Evolutionary conservation across 805 yeast species (phyloP), one percentile per base, ranked within the genome.

Genomic region (Peterozyma toletana): DNA sequence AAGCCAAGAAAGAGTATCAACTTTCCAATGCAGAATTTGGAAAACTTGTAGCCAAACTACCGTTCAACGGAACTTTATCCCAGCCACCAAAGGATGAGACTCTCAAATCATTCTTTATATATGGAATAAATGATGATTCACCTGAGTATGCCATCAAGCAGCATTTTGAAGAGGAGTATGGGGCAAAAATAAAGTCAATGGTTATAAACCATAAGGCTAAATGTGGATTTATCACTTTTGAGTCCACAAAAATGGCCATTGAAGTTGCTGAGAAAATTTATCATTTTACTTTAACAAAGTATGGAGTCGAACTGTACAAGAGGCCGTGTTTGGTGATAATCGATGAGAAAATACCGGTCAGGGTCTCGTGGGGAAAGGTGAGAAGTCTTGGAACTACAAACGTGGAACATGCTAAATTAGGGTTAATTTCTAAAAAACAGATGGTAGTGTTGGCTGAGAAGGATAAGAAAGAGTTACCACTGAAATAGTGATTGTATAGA

Each of bases 71-170:
- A 1, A 68, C 73, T n/a, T 56, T 82, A 9, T 47, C 48, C 3
- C 52, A 47, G 2, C 60, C 67, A 0, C 67, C 82, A 0, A 61
- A 62, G 31, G 71, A 73, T 42, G 47, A 55, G 3, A 52, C 59
- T 0, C 54, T 76, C n/a, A 71, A 68, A 42, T 73, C 89, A 0
- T 73, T 88, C 42, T 88, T 89, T 56, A 55, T 89, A 15, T 86
- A 81, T 61, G 96, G 96, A 1, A 67, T 87, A 15, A 80, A 75
- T 47, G 75, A 77, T 3, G 78, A 78, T 13, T 56, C 83, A 6
- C 83, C 95, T 0, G 87, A 82, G 52, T 80, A 79, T 59, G 63
- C 64, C 42, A 64, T 88, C 13, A 56, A 75, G 14, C 77, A 77
- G 7, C 68, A 59, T 48, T 78, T 83, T 44, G 65, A 65, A 33